Evolutionary conservation across 2,329 filamentous ascomycete species (phyloP).

Genomic region (Aspergillus sp.): DNA sequence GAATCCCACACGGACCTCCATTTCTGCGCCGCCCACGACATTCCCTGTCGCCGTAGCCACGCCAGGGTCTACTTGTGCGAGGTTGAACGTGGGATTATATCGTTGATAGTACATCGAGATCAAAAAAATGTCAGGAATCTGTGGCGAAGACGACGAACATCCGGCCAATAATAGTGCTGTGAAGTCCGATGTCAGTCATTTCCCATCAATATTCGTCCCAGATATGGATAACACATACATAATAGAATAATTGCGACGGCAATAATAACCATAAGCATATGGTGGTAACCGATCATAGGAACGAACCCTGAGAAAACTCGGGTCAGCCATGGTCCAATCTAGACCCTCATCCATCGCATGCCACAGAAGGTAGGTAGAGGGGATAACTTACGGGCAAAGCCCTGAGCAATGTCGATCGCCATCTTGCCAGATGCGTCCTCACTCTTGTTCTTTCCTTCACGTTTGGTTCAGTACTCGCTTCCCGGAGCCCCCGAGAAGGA

Average conservation of each 20-base stretch:
- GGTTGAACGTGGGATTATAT: slow-evolving; percentile 73
- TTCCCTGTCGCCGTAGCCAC: slow-evolving; percentile 78
- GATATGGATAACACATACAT: slow-evolving; percentile 53
- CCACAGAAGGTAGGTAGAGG: too few species aligned
- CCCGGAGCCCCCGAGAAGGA: slow-evolving; percentile 36
- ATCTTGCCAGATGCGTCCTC: slow-evolving; percentile 13
- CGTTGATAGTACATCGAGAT: slow-evolving; percentile 94
- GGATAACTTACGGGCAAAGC: slow-evolving; percentile 29
- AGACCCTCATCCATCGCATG: not conserved
- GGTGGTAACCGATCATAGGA: slow-evolving; percentile 59
- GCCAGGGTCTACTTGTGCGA: slow-evolving; percentile 83
- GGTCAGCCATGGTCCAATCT: not conserved
- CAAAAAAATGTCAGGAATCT: slow-evolving; percentile 93
- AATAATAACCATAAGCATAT: slow-evolving; percentile 97
- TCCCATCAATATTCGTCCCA: too few species aligned
- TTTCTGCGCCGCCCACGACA: slow-evolving; percentile 73
- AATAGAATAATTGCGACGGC: slow-evolving; percentile 87
- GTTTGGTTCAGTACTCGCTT: slow-evolving; percentile 23
- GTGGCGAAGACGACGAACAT: slow-evolving; percentile 90
- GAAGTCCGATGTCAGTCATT: slow-evolving; percentile 10
- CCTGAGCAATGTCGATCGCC: slow-evolving; percentile 23
- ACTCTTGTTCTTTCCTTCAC: slow-evolving; percentile 7
- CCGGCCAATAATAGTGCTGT: slow-evolving; percentile 84
- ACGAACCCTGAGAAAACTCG: slow-evolving; percentile 42
- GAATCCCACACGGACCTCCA: slow-evolving; percentile 91